Conservation (phyloP, 1,139 yeast genomes). For the Geotrichum restrictum region DNA sequence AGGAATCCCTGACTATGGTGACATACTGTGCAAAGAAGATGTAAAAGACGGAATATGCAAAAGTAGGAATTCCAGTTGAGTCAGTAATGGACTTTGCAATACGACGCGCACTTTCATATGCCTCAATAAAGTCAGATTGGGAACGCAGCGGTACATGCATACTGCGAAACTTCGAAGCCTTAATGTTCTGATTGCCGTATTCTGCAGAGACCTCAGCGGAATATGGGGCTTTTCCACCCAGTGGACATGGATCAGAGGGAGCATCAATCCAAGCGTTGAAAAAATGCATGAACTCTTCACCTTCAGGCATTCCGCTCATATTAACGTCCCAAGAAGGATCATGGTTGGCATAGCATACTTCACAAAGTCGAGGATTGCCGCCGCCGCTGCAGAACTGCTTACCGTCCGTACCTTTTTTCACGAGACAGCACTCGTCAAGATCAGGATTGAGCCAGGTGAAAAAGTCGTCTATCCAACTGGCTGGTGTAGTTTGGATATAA, state of each 20-base stretch:
- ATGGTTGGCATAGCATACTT: conserved; percentile 59
- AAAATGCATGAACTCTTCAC: conserved; percentile 65
- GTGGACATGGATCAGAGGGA: conserved; percentile 87
- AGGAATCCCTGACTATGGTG: conserved; percentile 55
- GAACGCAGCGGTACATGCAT: conserved; percentile 79
- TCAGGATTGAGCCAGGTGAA: conserved; percentile 83
- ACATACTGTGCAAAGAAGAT: conserved; percentile 86
- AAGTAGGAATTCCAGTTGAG: conserved; percentile 52
- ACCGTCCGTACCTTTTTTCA: conserved; percentile 38
- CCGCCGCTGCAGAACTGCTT: conserved; percentile 56
- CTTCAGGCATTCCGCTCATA: conserved; percentile 84
- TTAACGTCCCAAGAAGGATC: conserved; percentile 60
- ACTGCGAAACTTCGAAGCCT: conserved; percentile 68
- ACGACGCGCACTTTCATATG: conserved; percentile 70
- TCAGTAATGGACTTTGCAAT: conserved; percentile 57
- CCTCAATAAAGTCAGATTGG: conserved; percentile 77
- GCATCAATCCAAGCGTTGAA: conserved; percentile 78
- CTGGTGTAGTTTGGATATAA: conserved; percentile 72
- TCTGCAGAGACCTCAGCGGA: conserved; percentile 53
- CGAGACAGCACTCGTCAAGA: conserved; percentile 79
- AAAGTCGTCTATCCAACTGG: conserved; percentile 92
- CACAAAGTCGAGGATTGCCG: conserved; percentile 70
- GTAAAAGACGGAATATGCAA: conserved; percentile 90
- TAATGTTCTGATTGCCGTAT: conserved; percentile 41
- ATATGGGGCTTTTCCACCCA: conserved; percentile 95